Evolutionary conservation across 2,329 filamentous ascomycete species (phyloP).

Genomic region (Aspergillus sp.): DNA sequence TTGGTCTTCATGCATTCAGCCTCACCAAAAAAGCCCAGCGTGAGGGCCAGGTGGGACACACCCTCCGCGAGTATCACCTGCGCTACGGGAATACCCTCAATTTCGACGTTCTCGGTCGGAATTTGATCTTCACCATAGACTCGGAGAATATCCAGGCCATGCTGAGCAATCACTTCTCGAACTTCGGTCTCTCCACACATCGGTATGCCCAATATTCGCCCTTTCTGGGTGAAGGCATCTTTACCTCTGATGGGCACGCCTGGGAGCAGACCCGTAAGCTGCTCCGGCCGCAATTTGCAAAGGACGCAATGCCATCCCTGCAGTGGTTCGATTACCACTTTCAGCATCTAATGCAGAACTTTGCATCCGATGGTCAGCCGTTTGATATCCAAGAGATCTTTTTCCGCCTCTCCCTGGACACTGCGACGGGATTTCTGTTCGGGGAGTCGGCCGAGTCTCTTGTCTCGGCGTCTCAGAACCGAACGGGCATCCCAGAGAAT

Average conservation of each 20-base stretch:
- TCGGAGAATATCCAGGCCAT: conserved; percentile 74
- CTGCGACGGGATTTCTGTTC: conserved; percentile 80
- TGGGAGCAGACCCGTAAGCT: conserved; percentile 80
- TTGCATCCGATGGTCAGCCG: conserved; percentile 53
- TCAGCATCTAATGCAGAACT: conserved; percentile 64
- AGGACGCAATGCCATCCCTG: conserved; percentile 76
- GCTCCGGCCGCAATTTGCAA: conserved; percentile 80
- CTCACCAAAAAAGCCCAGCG: too few relatives aligned
- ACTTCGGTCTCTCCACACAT: conserved; percentile 62
- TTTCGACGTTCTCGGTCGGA: too few relatives aligned
- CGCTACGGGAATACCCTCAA: too few relatives aligned
- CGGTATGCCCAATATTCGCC: too few relatives aligned
- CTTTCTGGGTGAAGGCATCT: conserved; percentile 11
- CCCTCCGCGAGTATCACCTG: too few relatives aligned
- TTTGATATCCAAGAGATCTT: conserved; percentile 69
- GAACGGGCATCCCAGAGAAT: too few relatives aligned
- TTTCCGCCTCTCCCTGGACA: conserved; percentile 80
- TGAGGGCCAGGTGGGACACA: too few relatives aligned
- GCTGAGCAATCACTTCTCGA: conserved; percentile 74
- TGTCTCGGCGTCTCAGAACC: conserved; percentile 26
- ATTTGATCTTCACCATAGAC: conserved; percentile 25
- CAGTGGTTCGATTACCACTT: conserved; percentile 77
- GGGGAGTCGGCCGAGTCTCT: conserved; percentile 66
- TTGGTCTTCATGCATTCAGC: too few relatives aligned
- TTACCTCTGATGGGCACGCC: conserved; percentile 66